phyloP scores from a whole-genome alignment of 202 grass and related monocot species.

The Setaria italica region DNA sequence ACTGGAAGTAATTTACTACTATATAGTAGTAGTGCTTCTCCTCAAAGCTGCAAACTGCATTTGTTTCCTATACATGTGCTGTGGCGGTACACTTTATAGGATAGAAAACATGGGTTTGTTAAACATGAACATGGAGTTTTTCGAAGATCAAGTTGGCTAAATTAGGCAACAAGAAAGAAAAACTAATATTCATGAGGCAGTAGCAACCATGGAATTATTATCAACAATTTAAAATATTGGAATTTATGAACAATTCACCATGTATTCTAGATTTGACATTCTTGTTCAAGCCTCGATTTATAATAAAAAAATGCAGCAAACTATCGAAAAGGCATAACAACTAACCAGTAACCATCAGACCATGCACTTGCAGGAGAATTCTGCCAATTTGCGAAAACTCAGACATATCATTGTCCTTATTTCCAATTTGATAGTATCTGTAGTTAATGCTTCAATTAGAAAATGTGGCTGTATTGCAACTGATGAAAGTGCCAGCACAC shows the following conservation, averaged over 20 bases:
- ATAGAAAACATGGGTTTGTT: slow-evolving; percentile 10
- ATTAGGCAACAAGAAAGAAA: neutral
- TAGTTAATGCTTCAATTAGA: neutral
- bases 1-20: neutral
- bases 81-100: neutral
- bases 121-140: slow-evolving; percentile 16
- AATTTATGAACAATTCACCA: neutral
- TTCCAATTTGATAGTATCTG: neutral
- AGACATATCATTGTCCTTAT: neutral
- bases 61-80: slow-evolving; percentile 13
- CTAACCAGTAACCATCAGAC: neutral
- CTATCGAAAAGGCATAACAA: neutral
- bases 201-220: neutral
- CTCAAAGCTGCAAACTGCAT: neutral
- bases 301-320: neutral
- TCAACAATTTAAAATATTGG: neutral
- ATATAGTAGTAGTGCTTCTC: slow-evolving; percentile 3
- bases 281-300: neutral
- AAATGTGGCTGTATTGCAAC: slow-evolving; percentile 2
- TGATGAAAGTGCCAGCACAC: neutral
- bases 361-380: neutral
- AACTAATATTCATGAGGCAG: slow-evolving; percentile 1
- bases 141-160: neutral
- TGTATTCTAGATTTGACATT: slow-evolving; percentile 14
- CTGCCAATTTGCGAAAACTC: slow-evolving; percentile 4